Percentiles rank a stretch among this genome's conserved stretches.
Evolutionary conservation across 441 rosid species (phyloP).

Genomic region (Pelargonium australe): DNA sequence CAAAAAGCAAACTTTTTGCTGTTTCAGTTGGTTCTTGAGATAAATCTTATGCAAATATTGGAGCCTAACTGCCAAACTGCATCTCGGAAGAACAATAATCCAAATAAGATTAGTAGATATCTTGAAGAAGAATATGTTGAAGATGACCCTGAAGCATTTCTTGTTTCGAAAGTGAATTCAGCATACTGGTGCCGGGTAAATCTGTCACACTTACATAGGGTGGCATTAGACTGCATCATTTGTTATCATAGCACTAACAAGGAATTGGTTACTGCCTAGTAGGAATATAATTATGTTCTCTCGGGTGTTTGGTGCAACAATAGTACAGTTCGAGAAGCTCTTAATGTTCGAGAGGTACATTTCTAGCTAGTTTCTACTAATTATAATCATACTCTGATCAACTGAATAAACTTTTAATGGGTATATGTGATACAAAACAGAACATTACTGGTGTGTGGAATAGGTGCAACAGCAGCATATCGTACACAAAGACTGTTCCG

Average conservation of each 20-base stretch:
- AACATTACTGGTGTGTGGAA: conserved; percentile 25
- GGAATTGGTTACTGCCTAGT: neutral
- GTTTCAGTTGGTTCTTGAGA: neutral
- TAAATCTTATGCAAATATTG: neutral
- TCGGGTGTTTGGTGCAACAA: conserved; percentile 26
- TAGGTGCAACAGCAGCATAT: conserved; percentile 24
- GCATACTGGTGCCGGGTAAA: neutral
- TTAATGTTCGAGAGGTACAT: conserved; percentile 23
- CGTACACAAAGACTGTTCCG: conserved; percentile 24
- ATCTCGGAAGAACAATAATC: neutral
- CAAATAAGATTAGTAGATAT: neutral
- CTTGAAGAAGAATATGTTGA: conserved; percentile 2
- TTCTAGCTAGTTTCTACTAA: neutral
- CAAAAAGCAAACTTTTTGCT: neutral
- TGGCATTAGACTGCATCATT: neutral
- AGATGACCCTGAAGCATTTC: neutral
- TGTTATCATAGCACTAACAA: neutral
- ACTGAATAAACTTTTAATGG: neutral
- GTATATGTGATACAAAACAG: conserved; percentile 5
- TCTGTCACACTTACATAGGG: neutral
- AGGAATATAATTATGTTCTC: conserved; percentile 32
- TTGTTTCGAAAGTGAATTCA: neutral
- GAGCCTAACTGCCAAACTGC: conserved; percentile 1
- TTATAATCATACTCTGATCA: neutral
- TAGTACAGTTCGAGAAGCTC: conserved; percentile 22